Evolutionary conservation across 2,329 filamentous ascomycete genomes (phyloP), one percentile per base, ranked within the genome.

Genomic region (Beauveria caledonica): DNA sequence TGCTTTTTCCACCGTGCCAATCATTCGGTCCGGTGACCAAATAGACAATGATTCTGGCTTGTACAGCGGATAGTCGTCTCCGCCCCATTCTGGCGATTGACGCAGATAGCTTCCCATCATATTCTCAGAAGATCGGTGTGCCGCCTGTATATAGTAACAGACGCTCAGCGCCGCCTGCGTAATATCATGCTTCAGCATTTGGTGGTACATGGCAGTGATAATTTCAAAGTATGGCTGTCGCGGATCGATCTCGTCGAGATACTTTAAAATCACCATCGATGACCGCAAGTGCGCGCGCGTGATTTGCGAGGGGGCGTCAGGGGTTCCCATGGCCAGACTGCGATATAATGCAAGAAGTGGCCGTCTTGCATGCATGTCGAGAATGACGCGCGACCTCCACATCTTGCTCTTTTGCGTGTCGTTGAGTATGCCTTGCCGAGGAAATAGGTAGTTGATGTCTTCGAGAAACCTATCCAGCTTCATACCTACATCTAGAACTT

Each of bases 101-200:
- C 71, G 68, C 42, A 72, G 64, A 5, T 70, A 67, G 10, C 67
- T 67, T 27, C 70, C 64, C n/a, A 68, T 65, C 15, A 67, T 62
- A 44, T 65, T 67, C 21, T 74, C 70, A 4, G 65, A 36, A n/a
- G 17, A 36, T 66, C 42, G 66, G 66, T 33, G 70, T 68, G 5
- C 70, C 70, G 67, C 64, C 42, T 72, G 73, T 66, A 84, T 80
- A 60, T 80, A 84, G 64, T 79, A 82, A 66, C 81, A 84, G 13
- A 84, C 71, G 61, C 80, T 81, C 49, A 84, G 75, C 3, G 80
- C 78, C 0, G 81, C 80, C 67, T 83, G 80, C 21, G 82, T 71
- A 25, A 84, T 78, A 63, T 84, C 81, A 62, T 77, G 76, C 64
- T 79, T 81, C 40, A 84, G 67, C 11, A 82, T 72, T 53, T 81